phyloP scores from a whole-genome alignment of 2,329 filamentous ascomycete species.

The Trichoderma sp. region DNA sequence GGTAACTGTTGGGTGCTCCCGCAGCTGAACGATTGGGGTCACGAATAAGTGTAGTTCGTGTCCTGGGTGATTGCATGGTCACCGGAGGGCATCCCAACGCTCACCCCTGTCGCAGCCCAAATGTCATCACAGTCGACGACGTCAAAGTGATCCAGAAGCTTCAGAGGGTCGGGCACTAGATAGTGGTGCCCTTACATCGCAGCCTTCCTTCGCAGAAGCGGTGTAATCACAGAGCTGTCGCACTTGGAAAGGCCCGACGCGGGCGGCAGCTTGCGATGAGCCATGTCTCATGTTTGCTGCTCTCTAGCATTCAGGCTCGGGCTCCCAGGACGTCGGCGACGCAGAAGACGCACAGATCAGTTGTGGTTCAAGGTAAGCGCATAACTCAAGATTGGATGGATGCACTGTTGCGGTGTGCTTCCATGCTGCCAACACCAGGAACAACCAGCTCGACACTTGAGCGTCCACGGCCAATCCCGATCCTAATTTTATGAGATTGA shows the following conservation, averaged over 20 bases:
- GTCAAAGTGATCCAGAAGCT: constrained; percentile 5
- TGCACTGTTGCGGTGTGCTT: background rate
- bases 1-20: background rate
- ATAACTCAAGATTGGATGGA: background rate
- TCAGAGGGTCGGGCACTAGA: background rate
- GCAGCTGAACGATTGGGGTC: background rate
- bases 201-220: background rate
- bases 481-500: constrained; percentile 25
- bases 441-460: constrained; percentile 5
- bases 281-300: constrained; percentile 5
- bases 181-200: background rate
- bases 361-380: background rate
- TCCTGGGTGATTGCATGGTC: background rate
- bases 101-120: background rate
- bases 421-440: background rate
- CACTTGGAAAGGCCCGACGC: constrained; percentile 14
- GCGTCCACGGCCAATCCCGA: background rate
- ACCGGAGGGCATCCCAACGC: background rate
- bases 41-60: background rate
- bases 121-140: background rate
- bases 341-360: background rate
- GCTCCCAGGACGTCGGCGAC: constrained; percentile 7
- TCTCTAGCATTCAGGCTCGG: constrained; percentile 1
- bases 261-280: background rate
- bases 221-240: background rate